phyloP scores from a whole-genome alignment of 306 rosid genomes.

The Gastrolobium bilobum region DNA sequence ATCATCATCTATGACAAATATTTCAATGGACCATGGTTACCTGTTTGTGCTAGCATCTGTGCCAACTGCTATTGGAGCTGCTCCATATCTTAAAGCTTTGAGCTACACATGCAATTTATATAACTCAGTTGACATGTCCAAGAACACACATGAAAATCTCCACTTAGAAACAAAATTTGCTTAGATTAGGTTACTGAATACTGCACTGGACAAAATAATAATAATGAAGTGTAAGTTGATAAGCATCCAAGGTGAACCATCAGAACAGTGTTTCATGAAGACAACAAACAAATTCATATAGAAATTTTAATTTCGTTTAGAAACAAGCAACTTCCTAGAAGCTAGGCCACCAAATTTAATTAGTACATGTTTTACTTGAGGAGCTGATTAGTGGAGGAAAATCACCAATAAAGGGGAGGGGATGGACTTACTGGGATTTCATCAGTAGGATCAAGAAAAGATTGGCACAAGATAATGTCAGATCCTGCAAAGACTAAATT shows the following conservation, averaged over 20 bases:
- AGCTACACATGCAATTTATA: constrained; percentile 59
- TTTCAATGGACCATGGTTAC: constrained; percentile 48
- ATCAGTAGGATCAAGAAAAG: constrained; percentile 72
- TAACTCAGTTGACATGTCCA: neutral
- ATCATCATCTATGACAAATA: neutral
- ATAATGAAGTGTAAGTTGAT: neutral
- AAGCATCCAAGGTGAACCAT: neutral
- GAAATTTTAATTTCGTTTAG: constrained; percentile 10
- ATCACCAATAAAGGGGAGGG: constrained; percentile 24
- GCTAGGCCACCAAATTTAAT: neutral
- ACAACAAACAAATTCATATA: constrained; percentile 9
- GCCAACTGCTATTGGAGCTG: constrained; percentile 71
- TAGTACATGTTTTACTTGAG: neutral
- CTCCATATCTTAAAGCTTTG: constrained; percentile 86
- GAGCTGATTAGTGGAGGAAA: constrained; percentile 20
- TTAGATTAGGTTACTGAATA: constrained; percentile 13
- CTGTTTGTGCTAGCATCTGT: constrained; percentile 52
- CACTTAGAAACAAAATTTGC: constrained; percentile 8
- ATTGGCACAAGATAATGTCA: constrained; percentile 80
- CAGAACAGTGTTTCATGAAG: constrained; percentile 18
- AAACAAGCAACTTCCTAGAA: constrained; percentile 23
- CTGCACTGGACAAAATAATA: neutral
- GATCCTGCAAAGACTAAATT: constrained; percentile 84
- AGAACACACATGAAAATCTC: constrained; percentile 30
- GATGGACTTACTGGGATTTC: constrained; percentile 73